Evolutionary conservation across 2,329 filamentous ascomycete genomes (phyloP).

Genomic region (Alternaria triticina): DNA sequence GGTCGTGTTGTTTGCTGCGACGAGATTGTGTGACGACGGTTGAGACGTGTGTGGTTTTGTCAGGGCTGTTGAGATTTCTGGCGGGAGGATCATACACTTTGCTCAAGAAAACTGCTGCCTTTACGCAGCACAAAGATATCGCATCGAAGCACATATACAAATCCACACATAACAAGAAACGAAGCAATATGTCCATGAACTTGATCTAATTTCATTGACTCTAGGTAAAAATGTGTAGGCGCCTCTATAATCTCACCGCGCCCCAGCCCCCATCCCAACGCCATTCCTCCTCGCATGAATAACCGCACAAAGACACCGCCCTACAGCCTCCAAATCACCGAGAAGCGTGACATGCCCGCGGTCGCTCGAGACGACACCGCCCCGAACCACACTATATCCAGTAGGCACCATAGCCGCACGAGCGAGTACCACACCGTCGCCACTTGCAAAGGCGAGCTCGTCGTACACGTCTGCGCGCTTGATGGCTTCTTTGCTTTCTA

Average conservation of each 20-base stretch:
- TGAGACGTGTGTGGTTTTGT: neutral
- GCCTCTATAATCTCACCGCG: constrained; percentile 55
- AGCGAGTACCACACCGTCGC: constrained; percentile 88
- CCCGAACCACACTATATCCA: constrained; percentile 76
- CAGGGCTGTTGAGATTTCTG: neutral
- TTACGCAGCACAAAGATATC: neutral
- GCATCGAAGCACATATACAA: neutral
- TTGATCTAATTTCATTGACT: neutral
- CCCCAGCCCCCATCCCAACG: constrained; percentile 66
- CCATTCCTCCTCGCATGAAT: constrained; percentile 72
- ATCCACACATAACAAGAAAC: neutral
- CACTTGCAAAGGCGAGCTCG: constrained; percentile 82
- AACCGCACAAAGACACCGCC: constrained; percentile 73
- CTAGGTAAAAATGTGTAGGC: neutral
- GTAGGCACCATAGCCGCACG: constrained; percentile 83
- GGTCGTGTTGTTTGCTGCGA: neutral
- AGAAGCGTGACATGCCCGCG: constrained; percentile 86
- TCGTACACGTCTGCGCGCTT: constrained; percentile 80
- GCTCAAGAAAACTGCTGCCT: neutral
- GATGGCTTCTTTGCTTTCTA: constrained; percentile 75
- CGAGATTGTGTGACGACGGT: too few species aligned
- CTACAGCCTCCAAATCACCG: constrained; percentile 83
- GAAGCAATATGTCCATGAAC: accelerated
- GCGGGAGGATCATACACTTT: neutral
- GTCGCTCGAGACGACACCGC: constrained; percentile 79